These are phyloP conservation scores for Kodamaea kaohsiungensis DNA, from an alignment of 805 yeast species.

Conservation along the genomic window DNA sequence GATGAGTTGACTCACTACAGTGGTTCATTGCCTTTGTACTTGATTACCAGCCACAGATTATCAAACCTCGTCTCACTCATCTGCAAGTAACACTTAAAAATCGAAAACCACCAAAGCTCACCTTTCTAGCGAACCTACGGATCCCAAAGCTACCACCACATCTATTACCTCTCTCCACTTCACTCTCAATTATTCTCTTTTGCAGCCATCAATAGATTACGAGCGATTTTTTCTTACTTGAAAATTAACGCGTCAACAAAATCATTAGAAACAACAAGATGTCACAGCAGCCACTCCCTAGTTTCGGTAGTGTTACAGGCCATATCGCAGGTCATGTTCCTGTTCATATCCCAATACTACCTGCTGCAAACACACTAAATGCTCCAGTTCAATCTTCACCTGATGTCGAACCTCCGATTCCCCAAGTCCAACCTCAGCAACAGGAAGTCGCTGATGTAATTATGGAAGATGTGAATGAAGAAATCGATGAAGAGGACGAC, in stretches of 20 bases:
- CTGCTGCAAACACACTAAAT: constrained; percentile 9
- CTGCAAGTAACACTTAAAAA: too few species aligned
- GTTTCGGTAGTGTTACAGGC: neutral
- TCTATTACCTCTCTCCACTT: neutral
- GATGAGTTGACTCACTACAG: too few species aligned
- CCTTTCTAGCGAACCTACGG: too few species aligned
- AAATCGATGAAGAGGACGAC: constrained; percentile 9
- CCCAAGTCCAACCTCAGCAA: constrained; percentile 16
- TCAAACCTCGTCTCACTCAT: too few species aligned
- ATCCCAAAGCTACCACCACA: too few species aligned
- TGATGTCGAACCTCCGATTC: constrained; percentile 18
- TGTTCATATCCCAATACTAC: neutral
- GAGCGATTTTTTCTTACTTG: neutral
- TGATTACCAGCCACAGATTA: too few species aligned
- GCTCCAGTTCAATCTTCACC: constrained; percentile 16
- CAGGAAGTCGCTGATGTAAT: constrained; percentile 12
- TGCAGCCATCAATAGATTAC: neutral
- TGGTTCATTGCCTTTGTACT: too few species aligned
- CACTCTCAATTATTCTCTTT: neutral
- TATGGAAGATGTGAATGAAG: constrained; percentile 9
- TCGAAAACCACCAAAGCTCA: too few species aligned
- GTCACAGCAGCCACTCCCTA: neutral
- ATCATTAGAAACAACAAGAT: neutral
- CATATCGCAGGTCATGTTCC: neutral
- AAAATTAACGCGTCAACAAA: neutral